phyloP scores from a whole-genome alignment of 331 rosid genomes.

The Telfairia occidentalis region DNA sequence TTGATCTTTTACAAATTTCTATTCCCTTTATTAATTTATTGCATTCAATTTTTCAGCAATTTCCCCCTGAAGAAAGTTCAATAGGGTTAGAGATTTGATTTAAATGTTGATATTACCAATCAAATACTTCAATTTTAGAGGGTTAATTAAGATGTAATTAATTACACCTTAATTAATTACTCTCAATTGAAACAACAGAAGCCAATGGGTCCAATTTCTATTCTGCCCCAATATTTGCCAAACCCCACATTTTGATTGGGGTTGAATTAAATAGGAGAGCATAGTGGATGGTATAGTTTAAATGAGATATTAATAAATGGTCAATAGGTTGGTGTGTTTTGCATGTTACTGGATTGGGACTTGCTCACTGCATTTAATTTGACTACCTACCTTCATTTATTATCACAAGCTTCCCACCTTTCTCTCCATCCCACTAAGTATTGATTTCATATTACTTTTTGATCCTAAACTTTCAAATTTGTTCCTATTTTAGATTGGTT shows the following conservation, averaged over 20 bases:
- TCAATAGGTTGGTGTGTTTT: background rate
- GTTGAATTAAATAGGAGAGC: background rate
- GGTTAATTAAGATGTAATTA: background rate
- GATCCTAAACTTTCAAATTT: too few species aligned
- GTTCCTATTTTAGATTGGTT: too few species aligned
- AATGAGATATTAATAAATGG: background rate
- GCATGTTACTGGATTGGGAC: conserved; percentile 3
- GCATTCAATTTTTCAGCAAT: background rate
- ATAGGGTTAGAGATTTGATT: background rate
- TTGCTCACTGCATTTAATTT: background rate
- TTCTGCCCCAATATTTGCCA: background rate
- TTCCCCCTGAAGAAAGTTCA: background rate
- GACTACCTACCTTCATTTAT: background rate
- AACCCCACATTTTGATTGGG: background rate
- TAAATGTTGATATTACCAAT: background rate
- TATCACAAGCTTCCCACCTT: background rate
- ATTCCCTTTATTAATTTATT: background rate
- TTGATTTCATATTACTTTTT: background rate
- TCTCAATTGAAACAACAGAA: background rate
- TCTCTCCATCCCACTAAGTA: background rate
- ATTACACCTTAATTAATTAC: background rate
- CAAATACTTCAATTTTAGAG: background rate
- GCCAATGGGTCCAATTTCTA: background rate
- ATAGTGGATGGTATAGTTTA: background rate
- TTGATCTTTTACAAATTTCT: background rate